phyloP scores from a whole-genome alignment of 768 basidiomycete genomes.

The Hemileccinum impolitum region DNA sequence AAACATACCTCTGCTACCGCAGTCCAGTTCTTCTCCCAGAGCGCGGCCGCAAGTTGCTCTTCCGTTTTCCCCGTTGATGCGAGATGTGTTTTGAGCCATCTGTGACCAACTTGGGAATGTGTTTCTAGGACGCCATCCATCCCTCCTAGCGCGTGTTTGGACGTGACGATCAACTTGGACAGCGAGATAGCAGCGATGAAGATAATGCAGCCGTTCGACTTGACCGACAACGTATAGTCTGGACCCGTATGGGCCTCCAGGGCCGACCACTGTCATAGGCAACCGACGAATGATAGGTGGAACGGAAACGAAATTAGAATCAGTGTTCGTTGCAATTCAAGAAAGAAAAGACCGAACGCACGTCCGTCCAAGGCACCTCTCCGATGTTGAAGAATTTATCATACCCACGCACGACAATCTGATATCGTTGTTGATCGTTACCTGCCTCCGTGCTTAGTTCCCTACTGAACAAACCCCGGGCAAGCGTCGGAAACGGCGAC shows the following conservation, averaged over 20 bases:
- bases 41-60: slow-evolving; percentile 63
- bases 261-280: slow-evolving; percentile 60
- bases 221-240: slow-evolving; percentile 84
- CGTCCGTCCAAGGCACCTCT: slow-evolving; percentile 93
- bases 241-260: slow-evolving; percentile 65
- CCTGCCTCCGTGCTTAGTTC: slow-evolving; percentile 37
- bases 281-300: not conserved
- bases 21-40: slow-evolving; percentile 86
- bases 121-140: slow-evolving; percentile 41
- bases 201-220: slow-evolving; percentile 97
- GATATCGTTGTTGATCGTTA: slow-evolving; percentile 36
- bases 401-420: slow-evolving; percentile 88
- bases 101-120: slow-evolving; percentile 82
- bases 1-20: slow-evolving; percentile 82
- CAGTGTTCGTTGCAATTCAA: not conserved
- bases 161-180: slow-evolving; percentile 75
- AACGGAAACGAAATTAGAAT: not conserved
- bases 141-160: slow-evolving; percentile 86
- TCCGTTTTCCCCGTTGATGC: slow-evolving; percentile 58
- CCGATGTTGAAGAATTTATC: slow-evolving; percentile 99
- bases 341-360: slow-evolving; percentile 36
- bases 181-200: slow-evolving; percentile 85
- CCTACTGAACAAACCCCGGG: slow-evolving; percentile 81
- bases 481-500: slow-evolving; percentile 92
- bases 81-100: slow-evolving; percentile 71